Conservation (phyloP, 192 early-diverging fungal species). For the Backusella circina region DNA sequence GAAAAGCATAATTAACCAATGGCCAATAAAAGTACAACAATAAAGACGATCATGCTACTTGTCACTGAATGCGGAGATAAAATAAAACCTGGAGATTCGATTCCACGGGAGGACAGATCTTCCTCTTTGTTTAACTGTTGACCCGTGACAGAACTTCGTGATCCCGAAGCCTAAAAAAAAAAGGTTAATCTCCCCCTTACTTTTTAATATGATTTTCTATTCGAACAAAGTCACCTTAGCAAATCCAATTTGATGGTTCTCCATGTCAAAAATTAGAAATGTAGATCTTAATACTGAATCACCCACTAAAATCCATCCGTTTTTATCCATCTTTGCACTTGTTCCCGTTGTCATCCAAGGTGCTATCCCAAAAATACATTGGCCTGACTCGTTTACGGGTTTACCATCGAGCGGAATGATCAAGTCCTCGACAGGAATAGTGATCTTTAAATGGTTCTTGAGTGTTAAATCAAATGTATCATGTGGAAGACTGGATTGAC, state of each 20-base stretch:
- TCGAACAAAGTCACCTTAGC: conserved; percentile 10
- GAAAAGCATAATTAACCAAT: neutral
- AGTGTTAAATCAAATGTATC: neutral
- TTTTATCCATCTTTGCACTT: conserved; percentile 2
- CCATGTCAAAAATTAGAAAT: conserved; percentile 26
- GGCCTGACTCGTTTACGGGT: neutral
- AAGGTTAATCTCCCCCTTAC: neutral
- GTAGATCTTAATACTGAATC: conserved; percentile 21
- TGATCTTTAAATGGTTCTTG: neutral
- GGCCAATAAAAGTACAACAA: neutral
- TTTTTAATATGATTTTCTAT: neutral
- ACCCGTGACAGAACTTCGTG: conserved; percentile 2
- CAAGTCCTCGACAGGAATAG: conserved; percentile 5
- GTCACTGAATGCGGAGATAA: neutral
- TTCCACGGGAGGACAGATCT: conserved; percentile 2
- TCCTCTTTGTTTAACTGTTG: neutral
- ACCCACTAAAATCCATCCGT: conserved; percentile 25
- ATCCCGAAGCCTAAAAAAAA: conserved; percentile 5
- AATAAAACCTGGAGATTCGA: neutral
- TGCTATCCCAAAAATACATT: conserved; percentile 30
- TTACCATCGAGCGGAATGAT: conserved; percentile 13
- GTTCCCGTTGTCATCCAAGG: conserved; percentile 8
- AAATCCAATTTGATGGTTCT: conserved; percentile 25
- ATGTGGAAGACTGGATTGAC: neutral
- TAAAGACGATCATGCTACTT: neutral